Evolutionary conservation across 345 rosid species (phyloP), one percentile per base, ranked within the genome.

Genomic region (Gossypium bickii): DNA sequence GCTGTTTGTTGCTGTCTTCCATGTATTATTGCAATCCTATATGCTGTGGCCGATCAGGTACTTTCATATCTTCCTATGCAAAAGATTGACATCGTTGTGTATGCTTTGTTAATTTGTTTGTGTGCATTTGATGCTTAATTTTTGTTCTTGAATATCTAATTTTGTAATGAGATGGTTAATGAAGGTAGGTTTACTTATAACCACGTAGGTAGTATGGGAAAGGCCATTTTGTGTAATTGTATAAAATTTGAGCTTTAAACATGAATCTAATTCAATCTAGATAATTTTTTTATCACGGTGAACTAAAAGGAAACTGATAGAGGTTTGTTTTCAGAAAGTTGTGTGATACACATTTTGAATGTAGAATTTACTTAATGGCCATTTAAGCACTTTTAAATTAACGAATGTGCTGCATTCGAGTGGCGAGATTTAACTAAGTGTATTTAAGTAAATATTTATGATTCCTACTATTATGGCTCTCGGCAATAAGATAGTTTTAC

Each of bases 1-100:
- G 98, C 98, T 82, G 97, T 94, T 71, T 94, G 98, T 78, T 94
- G 98, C 84, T 94, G 98, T 82, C 92, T 94, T 77, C 98, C 98
- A 12, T 94, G 97, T 75, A 92, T 94, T 82, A 94, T 94, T 72
- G 98, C 97, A 16, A 91, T 94, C 77, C 77, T 92, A 18, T 94
- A 94, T 74, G 97, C 97, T 1, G 93, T 92, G 52, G 90, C 97
- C 7, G 98, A 94, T 78, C 98, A 91, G 93, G 98, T 94, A 17
- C 58, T 80, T 73, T 81, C 69, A 68, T 52, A 44, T 22, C 47
- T 78, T 64, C 16, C 57, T 16, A 3, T 56, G 5, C 41, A 3
- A 72, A 67, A 44, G 44, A 47, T 52, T 60, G 47, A n/a, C 24
- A 71, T 9, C 29, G 6, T 64, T 7, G 11, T 52, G 7, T 68